Base-by-base conservation (phyloP, 768 basidiomycete genomes). In the Boletellus sp. region DNA sequence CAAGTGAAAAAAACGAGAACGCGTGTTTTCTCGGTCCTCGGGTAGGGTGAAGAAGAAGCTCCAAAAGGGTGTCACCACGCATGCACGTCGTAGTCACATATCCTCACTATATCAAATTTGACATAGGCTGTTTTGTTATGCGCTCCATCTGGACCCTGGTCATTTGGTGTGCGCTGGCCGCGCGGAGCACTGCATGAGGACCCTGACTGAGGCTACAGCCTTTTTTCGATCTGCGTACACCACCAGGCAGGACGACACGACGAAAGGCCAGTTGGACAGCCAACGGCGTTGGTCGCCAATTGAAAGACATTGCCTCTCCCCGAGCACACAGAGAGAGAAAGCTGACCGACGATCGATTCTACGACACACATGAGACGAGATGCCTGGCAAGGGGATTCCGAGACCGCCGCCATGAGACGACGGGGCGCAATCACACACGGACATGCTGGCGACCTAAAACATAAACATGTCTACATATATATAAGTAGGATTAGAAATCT, bases 1-100 rank as follows among this genome's bases (percentile, higher is more conserved):
- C 71, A 84, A 84, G 66, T 86, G 74, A 73, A 51, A 59, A 19
- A 46, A 22, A 50, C 38, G 37, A 22, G 48, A 22, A 50, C 38
- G 37, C 36, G 44, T 51, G 42, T 53, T 40, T 10, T 61, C 58
- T 51, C 53, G 41, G 50, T 39, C 43, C 35, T 50, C 46, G 37
- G 50, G 39, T 39, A 46, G 48, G 51, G 28, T 36, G 51, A 48
- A 42, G 52, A 32, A 26, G 19, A 42, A 23, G 20, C 10, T 23
- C 26, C 28, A 28, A 11, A n/a, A 10, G 28, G 51, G 48, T 50
- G 42, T 60, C 57, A 54, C n/a, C n/a, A 28, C 28, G 11, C 54
- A 63, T 49, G 50, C 51, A 39, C 42, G 52, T 59, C 50, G 60
- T 39, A 28, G 34, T 37, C 49, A 48, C 52, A 45, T 39, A n/a